Conservation (phyloP, 2,329 filamentous ascomycete species). For the Hysterium pulicare region DNA sequence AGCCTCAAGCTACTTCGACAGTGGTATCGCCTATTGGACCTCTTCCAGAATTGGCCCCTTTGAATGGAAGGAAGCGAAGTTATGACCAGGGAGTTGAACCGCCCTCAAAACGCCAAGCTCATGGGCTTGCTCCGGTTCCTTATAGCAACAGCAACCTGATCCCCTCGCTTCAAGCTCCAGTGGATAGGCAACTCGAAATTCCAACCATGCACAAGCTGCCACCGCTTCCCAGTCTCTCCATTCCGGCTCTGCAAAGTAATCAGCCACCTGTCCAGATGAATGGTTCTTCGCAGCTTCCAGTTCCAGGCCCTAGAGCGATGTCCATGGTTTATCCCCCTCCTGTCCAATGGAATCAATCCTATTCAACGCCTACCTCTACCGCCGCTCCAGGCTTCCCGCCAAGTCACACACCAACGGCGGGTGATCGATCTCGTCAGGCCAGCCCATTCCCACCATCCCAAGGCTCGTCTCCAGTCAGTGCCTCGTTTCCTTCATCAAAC, state of each 20-base stretch:
- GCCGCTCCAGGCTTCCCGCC: constrained; percentile 24
- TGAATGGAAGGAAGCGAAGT: constrained; percentile 54
- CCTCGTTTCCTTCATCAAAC: constrained; percentile 58
- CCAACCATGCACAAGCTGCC: constrained; percentile 52
- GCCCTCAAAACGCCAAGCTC: constrained; percentile 52
- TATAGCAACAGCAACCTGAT: constrained; percentile 34
- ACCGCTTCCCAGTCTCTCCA: constrained; percentile 67
- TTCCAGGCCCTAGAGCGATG: constrained; percentile 67
- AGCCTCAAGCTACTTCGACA: constrained; percentile 40
- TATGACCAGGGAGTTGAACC: constrained; percentile 55
- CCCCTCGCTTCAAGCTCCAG: constrained; percentile 32
- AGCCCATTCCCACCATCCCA: constrained; percentile 54
- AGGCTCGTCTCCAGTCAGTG: constrained; percentile 66
- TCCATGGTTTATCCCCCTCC: constrained; percentile 68
- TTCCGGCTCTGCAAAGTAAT: constrained; percentile 49
- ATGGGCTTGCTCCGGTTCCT: constrained; percentile 34
- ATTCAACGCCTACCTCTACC: constrained; percentile 34
- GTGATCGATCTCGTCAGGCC: constrained; percentile 46
- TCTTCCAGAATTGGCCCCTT: constrained; percentile 41
- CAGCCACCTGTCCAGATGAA: constrained; percentile 29
- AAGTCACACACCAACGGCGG: constrained; percentile 24
- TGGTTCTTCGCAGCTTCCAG: constrained; percentile 44
- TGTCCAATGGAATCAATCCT: constrained; percentile 49
- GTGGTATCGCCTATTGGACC: constrained; percentile 43
- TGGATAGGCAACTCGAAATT: constrained; percentile 32